These are phyloP conservation scores for Puccinia triticina DNA, from an alignment of 1,284 basidiomycete species.

Conservation along the genomic window DNA sequence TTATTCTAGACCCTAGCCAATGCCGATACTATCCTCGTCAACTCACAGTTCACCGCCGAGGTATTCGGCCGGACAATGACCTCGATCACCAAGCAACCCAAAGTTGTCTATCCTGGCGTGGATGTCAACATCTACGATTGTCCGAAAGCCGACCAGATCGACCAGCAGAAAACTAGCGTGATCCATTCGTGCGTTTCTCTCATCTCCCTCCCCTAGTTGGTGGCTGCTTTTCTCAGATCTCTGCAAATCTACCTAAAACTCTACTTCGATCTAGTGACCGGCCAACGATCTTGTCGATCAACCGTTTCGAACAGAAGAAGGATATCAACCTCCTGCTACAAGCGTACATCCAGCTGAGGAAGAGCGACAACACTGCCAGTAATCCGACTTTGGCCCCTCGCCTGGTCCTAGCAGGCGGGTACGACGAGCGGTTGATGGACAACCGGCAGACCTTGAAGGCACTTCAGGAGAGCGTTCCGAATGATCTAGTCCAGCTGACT, in stretches of 20 bases:
- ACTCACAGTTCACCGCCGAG: slow-evolving; percentile 83
- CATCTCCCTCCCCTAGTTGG: background rate
- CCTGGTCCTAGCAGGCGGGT: slow-evolving; percentile 67
- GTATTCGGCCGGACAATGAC: slow-evolving; percentile 61
- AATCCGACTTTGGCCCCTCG: slow-evolving; percentile 53
- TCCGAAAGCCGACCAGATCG: slow-evolving; percentile 14
- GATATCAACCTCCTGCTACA: slow-evolving; percentile 80
- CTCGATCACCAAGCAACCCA: slow-evolving; percentile 62
- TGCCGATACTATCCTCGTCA: slow-evolving; percentile 86
- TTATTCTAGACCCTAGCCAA: slow-evolving; percentile 65
- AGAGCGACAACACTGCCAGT: slow-evolving; percentile 38
- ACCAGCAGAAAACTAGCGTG: background rate
- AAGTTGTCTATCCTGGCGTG: slow-evolving; percentile 89
- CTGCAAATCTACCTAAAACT: background rate
- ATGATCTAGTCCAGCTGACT: slow-evolving; percentile 61
- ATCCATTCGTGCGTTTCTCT: background rate
- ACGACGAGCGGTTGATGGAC: slow-evolving; percentile 72
- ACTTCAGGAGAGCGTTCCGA: slow-evolving; percentile 60
- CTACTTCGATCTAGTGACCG: slow-evolving; percentile 68
- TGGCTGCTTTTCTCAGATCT: background rate
- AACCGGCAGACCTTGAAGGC: slow-evolving; percentile 70
- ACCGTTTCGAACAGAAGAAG: slow-evolving; percentile 96
- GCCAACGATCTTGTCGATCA: slow-evolving; percentile 83
- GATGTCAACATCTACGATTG: slow-evolving; percentile 55
- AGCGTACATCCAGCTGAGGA: slow-evolving; percentile 68